These are phyloP conservation scores for Dipteronia dyeriana DNA, from an alignment of 345 rosid genomes.

Conservation along the genomic window DNA sequence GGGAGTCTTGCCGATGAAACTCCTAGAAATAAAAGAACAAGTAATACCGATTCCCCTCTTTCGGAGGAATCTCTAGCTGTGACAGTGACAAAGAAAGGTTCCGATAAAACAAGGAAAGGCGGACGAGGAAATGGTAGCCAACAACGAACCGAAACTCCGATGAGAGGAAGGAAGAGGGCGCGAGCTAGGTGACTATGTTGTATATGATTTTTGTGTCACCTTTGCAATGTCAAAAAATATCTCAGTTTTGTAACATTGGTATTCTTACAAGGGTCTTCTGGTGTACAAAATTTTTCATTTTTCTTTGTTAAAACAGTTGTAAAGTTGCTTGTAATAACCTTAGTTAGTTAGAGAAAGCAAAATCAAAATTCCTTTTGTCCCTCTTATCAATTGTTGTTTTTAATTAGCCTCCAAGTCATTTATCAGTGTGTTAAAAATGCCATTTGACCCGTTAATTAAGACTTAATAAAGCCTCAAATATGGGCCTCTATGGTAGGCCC, in stretches of 20 bases:
- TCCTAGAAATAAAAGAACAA: conserved; percentile 34
- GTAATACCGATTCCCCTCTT: conserved; percentile 35
- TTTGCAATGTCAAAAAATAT: no score
- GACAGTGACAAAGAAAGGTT: conserved; percentile 29
- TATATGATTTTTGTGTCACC: conserved; percentile 11
- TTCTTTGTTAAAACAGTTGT: background rate
- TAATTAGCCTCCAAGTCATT: no score
- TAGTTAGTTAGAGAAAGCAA: no score
- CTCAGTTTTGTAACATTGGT: background rate
- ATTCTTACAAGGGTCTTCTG: conserved; percentile 12
- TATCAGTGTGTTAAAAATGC: no score
- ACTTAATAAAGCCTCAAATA: no score
- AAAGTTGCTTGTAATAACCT: background rate
- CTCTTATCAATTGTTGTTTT: no score
- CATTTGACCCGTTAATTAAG: no score
- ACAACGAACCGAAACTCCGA: conserved; percentile 27
- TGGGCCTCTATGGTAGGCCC: no score
- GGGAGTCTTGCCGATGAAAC: conserved; percentile 26
- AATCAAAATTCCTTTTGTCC: no score
- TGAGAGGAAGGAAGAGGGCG: conserved; percentile 51
- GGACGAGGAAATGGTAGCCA: conserved; percentile 19
- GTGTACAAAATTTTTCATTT: conserved; percentile 19
- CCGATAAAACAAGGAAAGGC: conserved; percentile 35
- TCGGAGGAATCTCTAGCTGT: conserved; percentile 38
- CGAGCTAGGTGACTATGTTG: conserved; percentile 44